Conservation (phyloP, 805 yeast genomes). For the Barnettozyma californica region DNA sequence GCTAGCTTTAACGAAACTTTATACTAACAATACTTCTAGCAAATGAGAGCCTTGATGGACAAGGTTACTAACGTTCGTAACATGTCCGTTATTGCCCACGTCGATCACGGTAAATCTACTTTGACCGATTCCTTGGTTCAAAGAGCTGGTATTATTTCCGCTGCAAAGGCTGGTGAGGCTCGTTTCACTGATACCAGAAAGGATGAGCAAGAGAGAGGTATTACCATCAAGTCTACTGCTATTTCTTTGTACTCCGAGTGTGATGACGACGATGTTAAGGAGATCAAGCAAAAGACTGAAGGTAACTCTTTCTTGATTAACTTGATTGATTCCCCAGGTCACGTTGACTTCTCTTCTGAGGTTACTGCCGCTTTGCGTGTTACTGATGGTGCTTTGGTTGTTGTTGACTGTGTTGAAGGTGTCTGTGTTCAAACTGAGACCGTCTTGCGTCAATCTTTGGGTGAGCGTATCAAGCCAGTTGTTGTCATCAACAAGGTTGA, state of each 20-base stretch:
- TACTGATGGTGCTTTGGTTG: conserved; percentile 99
- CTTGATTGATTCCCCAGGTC: conserved; percentile 99
- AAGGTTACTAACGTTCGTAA: conserved; percentile 99
- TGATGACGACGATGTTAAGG: conserved; percentile 82
- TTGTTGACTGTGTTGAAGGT: conserved; percentile 99
- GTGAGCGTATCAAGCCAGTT: conserved; percentile 99
- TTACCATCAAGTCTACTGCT: conserved; percentile 98
- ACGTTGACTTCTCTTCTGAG: conserved; percentile 99
- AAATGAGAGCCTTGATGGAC: conserved; percentile 99
- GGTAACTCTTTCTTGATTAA: conserved; percentile 95
- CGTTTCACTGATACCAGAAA: conserved; percentile 99
- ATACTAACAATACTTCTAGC: conserved; percentile 35
- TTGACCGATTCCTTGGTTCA: conserved; percentile 98
- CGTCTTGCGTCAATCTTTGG: conserved; percentile 97
- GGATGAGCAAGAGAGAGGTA: conserved; percentile 99
- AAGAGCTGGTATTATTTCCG: conserved; percentile 99
- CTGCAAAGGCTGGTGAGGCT: conserved; percentile 99
- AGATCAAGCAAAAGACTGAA: conserved; percentile 74
- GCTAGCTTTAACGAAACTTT: background rate
- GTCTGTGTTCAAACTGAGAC: conserved; percentile 99
- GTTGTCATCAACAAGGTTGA: conserved; percentile 98
- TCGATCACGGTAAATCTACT: conserved; percentile 99
- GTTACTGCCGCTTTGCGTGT: conserved; percentile 99
- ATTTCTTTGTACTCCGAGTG: conserved; percentile 91
- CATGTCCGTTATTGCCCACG: conserved; percentile 99